Conservation (phyloP, 2,329 filamentous ascomycete genomes). For the Claviceps sorghi region DNA sequence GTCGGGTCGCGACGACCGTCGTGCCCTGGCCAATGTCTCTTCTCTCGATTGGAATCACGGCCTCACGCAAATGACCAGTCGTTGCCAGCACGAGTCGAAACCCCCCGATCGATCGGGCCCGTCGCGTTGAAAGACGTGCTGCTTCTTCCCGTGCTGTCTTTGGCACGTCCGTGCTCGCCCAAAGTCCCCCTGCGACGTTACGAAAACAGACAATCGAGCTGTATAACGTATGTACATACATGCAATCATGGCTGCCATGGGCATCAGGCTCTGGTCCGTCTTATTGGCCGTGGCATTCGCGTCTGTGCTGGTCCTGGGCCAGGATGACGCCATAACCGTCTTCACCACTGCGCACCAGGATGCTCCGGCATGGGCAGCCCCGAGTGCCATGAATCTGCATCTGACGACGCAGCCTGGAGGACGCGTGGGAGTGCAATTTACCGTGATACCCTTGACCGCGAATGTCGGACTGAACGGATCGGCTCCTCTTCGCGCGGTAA, state of each 20-base stretch:
- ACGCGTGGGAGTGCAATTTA: slow-evolving; percentile 19
- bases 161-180: neutral
- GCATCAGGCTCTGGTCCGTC: slow-evolving; percentile 1
- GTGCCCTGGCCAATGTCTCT: slow-evolving; percentile 2
- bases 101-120: neutral
- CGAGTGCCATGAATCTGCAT: slow-evolving; percentile 27
- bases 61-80: slow-evolving; percentile 1
- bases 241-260: neutral
- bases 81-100: neutral
- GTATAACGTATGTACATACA: too few species aligned
- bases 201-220: neutral
- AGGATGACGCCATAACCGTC: slow-evolving; percentile 15
- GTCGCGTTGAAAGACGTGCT: neutral
- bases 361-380: slow-evolving; percentile 24
- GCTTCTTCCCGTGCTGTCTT: neutral
- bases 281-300: slow-evolving; percentile 11
- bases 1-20: neutral
- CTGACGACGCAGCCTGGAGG: slow-evolving; percentile 18
- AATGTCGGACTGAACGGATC: slow-evolving; percentile 29
- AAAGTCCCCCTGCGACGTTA: neutral
- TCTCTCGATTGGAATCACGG: neutral
- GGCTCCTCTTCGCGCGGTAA: slow-evolving; percentile 21
- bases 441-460: slow-evolving; percentile 30
- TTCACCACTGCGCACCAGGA: slow-evolving; percentile 20
- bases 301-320: slow-evolving; percentile 17